A percentile compares a stretch with the other conserved stretches of the same genome.
These are phyloP conservation scores for Primulina tabacum DNA, from an alignment of 257 asterid species.

Conservation along the genomic window DNA sequence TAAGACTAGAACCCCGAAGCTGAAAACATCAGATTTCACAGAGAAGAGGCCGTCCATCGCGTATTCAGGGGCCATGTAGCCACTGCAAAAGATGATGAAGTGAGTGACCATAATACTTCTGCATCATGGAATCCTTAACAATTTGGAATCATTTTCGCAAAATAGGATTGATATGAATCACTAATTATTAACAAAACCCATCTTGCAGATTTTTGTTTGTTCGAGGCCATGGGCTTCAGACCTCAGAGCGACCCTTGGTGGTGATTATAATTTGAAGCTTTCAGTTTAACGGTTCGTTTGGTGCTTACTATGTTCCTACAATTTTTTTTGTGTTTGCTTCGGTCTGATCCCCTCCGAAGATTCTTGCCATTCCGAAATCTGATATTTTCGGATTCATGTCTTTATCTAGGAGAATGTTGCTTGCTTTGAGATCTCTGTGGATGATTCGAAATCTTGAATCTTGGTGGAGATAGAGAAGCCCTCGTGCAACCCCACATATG, in stretches of 20 bases:
- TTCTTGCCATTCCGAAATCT: constrained; percentile 86
- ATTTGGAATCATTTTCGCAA: too few species aligned
- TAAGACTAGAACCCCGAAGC: constrained; percentile 71
- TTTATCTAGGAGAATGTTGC: constrained; percentile 65
- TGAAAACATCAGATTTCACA: constrained; percentile 66
- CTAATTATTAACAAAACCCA: too few species aligned
- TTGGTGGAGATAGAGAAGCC: constrained; percentile 72
- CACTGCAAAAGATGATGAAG: constrained; percentile 36
- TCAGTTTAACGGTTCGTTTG: neutral
- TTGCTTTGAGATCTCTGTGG: constrained; percentile 76
- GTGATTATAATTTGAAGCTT: neutral
- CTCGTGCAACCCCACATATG: constrained; percentile 64
- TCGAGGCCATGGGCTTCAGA: too few species aligned
- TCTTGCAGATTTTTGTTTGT: too few species aligned
- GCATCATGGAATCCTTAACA: too few species aligned
- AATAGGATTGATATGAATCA: too few species aligned
- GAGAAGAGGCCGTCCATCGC: constrained; percentile 87
- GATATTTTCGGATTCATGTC: constrained; percentile 75
- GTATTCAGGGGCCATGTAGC: constrained; percentile 82
- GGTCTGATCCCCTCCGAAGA: constrained; percentile 67
- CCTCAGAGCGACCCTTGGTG: neutral
- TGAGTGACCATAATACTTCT: neutral
- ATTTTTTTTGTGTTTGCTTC: constrained; percentile 69
- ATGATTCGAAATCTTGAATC: constrained; percentile 79
- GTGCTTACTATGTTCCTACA: constrained; percentile 74